These are phyloP conservation scores for Podospora sp. DNA, from an alignment of 495 filamentous ascomycete genomes.

Conservation along the genomic window DNA sequence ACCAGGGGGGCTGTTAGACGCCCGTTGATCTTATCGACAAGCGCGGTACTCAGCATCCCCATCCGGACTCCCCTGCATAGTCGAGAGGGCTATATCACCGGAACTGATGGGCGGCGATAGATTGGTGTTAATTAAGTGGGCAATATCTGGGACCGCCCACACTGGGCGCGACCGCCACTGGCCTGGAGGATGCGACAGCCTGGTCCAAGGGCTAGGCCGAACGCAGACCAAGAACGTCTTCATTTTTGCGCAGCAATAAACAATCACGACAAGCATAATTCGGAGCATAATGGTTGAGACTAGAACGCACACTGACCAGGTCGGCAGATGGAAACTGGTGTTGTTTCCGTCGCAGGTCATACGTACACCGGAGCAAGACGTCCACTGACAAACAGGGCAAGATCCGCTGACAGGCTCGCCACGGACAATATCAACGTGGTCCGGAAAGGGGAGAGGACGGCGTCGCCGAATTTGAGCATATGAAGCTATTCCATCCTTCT, in stretches of 20 bases:
- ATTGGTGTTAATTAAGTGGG: slow-evolving; percentile 34
- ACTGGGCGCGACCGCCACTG: slow-evolving; percentile 19
- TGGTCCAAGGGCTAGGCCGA: slow-evolving; percentile 9
- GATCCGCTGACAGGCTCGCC: slow-evolving; percentile 6
- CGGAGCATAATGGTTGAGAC: slow-evolving; percentile 19
- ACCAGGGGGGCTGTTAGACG: slow-evolving; percentile 23
- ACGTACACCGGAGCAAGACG: slow-evolving; percentile 5
- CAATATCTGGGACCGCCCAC: slow-evolving; percentile 30
- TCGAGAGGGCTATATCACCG: slow-evolving; percentile 28
- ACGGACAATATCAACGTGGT: slow-evolving; percentile 21
- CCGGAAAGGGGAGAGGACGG: background rate
- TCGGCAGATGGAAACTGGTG: slow-evolving; percentile 22
- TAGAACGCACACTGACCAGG: slow-evolving; percentile 21
- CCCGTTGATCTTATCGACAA: slow-evolving; percentile 23
- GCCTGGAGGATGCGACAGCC: slow-evolving; percentile 6
- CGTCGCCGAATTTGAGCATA: background rate
- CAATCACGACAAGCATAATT: slow-evolving; percentile 14
- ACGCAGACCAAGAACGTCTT: slow-evolving; percentile 11
- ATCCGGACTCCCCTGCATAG: slow-evolving; percentile 7
- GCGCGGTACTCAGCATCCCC: slow-evolving; percentile 13
- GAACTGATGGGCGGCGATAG: slow-evolving; percentile 31
- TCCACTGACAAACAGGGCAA: background rate
- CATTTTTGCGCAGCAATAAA: slow-evolving; percentile 26
- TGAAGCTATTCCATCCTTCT: background rate
- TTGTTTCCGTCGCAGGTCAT: slow-evolving; percentile 2